Evolutionary conservation across 2,329 filamentous ascomycete genomes (phyloP).

Genomic region (Paecilomyces sp.): DNA sequence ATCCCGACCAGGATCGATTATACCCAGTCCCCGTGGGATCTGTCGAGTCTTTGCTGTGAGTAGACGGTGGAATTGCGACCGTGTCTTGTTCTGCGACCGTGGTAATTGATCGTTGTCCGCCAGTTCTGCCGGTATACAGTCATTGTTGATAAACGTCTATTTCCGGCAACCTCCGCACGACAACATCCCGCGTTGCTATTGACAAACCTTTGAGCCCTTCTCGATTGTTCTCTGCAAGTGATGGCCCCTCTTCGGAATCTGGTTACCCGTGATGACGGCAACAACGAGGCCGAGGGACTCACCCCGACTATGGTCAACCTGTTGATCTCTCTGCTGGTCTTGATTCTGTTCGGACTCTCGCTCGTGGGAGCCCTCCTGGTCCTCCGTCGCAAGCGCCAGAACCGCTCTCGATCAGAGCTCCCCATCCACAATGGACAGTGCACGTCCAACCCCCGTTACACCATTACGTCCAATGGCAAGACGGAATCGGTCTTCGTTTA

Average conservation of each 20-base stretch:
- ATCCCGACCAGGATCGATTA: background rate
- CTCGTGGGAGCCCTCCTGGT: slow-evolving; percentile 63
- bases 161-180: background rate
- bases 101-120: slow-evolving; percentile 1
- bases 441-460: slow-evolving; percentile 48
- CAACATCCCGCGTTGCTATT: background rate
- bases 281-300: slow-evolving; percentile 41
- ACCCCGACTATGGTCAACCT: slow-evolving; percentile 63
- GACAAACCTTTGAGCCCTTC: background rate
- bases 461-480: slow-evolving; percentile 50
- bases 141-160: slow-evolving; percentile 1
- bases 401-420: slow-evolving; percentile 43
- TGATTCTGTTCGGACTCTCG: slow-evolving; percentile 66
- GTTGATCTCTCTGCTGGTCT: slow-evolving; percentile 68
- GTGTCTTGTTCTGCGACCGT: background rate
- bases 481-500: slow-evolving; percentile 69
- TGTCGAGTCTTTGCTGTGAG: background rate
- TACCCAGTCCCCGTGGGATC: background rate
- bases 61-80: background rate
- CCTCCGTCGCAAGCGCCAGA: slow-evolving; percentile 61
- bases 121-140: background rate
- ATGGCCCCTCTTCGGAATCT: slow-evolving; percentile 40
- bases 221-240: slow-evolving; percentile 11
- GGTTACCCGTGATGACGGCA: slow-evolving; percentile 43
- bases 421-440: slow-evolving; percentile 61